A percentile compares a stretch with the other conserved stretches of the same genome.
phyloP scores from a whole-genome alignment of 148 eudicot genomes.

The Vaccinium macrocarpon region DNA sequence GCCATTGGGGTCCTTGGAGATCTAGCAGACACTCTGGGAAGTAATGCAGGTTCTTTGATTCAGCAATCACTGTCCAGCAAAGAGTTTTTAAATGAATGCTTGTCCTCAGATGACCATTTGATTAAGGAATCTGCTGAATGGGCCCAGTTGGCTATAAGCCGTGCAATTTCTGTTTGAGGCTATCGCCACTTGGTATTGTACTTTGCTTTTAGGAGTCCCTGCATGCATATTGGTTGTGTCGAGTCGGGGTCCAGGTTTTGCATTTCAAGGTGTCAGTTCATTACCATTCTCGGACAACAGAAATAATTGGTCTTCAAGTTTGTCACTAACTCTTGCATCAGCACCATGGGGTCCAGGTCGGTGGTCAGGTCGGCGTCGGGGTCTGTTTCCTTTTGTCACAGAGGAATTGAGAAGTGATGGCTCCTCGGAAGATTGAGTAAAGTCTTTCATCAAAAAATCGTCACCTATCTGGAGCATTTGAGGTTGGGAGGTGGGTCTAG shows the following conservation, averaged over 20 bases:
- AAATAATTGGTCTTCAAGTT: slow-evolving; percentile 50
- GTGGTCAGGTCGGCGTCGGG: slow-evolving; percentile 23
- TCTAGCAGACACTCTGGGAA: slow-evolving; percentile 89
- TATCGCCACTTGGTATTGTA: slow-evolving; percentile 40
- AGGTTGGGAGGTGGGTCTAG: slow-evolving; percentile 4
- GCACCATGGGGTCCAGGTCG: slow-evolving; percentile 36
- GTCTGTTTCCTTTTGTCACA: slow-evolving; percentile 25
- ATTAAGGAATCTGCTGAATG: slow-evolving; percentile 97
- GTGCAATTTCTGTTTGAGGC: slow-evolving; percentile 71
- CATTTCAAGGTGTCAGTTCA: slow-evolving; percentile 62
- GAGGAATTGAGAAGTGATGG: slow-evolving; percentile 17
- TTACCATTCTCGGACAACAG: slow-evolving; percentile 60
- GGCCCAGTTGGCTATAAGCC: slow-evolving; percentile 82
- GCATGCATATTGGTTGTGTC: slow-evolving; percentile 75
- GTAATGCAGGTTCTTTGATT: slow-evolving; percentile 72
- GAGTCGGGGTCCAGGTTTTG: slow-evolving; percentile 59
- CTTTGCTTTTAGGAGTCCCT: slow-evolving; percentile 54
- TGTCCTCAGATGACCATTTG: slow-evolving; percentile 80
- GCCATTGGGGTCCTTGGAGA: slow-evolving; percentile 97
- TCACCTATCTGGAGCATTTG: background rate
- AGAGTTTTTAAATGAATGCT: slow-evolving; percentile 77
- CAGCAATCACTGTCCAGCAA: slow-evolving; percentile 80
- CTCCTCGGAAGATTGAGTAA: slow-evolving; percentile 9
- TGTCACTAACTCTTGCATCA: slow-evolving; percentile 57
- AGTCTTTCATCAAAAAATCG: slow-evolving; percentile 1